Conservation (phyloP, 1,284 basidiomycete genomes). For the Peniophora sp. region DNA sequence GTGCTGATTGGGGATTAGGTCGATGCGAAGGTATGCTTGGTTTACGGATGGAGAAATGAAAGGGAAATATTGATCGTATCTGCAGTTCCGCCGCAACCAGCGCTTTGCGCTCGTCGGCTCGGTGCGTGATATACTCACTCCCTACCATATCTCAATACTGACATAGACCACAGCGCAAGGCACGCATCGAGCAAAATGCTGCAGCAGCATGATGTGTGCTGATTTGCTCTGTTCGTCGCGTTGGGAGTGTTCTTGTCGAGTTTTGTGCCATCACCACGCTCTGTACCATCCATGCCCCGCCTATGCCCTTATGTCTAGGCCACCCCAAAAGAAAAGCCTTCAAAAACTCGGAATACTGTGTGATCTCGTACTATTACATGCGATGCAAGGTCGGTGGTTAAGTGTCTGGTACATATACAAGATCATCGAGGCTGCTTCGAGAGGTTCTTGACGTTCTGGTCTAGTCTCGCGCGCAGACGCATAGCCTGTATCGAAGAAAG, state of each 20-base stretch:
- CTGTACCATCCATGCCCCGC: slow-evolving; percentile 11
- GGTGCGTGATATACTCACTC: slow-evolving; percentile 36
- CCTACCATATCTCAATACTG: slow-evolving; percentile 9
- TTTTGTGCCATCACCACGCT: slow-evolving; percentile 3
- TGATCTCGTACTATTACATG: neutral
- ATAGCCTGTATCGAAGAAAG: slow-evolving; percentile 49
- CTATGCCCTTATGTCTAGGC: slow-evolving; percentile 12
- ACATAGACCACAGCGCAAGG: slow-evolving; percentile 42
- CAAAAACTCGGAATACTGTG: slow-evolving; percentile 7
- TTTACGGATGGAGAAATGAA: neutral
- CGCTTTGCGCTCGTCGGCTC: slow-evolving; percentile 73
- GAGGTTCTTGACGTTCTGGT: slow-evolving; percentile 47
- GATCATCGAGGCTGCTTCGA: neutral
- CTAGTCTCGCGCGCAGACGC: slow-evolving; percentile 44
- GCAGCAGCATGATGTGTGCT: slow-evolving; percentile 28
- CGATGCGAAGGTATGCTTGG: slow-evolving; percentile 68
- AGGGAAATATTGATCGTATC: slow-evolving; percentile 10
- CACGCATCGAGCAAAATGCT: slow-evolving; percentile 49
- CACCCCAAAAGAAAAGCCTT: slow-evolving; percentile 7
- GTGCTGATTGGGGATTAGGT: slow-evolving; percentile 40
- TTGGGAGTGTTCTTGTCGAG: neutral
- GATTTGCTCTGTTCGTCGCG: slow-evolving; percentile 1
- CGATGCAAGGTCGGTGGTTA: no score
- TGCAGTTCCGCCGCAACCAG: slow-evolving; percentile 81
- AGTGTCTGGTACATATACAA: no score